Percentiles rank a stretch among this genome's conserved stretches.
phyloP scores from a whole-genome alignment of 768 basidiomycete genomes.

The Mycena amicta region DNA sequence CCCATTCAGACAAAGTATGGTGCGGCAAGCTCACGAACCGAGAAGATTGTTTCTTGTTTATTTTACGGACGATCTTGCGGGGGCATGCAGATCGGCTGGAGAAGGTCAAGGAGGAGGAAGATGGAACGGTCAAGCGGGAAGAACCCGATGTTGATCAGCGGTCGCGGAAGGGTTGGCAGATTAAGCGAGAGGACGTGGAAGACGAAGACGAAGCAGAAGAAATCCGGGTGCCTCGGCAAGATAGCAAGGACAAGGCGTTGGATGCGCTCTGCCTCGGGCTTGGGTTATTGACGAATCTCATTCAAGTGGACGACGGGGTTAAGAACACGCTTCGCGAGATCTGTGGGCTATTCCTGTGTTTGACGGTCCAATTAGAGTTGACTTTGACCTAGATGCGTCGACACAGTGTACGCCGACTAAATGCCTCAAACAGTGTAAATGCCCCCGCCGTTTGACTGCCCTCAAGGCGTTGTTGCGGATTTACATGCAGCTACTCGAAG shows the following conservation, averaged over 20 bases:
- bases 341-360: slow-evolving; percentile 40
- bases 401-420: slow-evolving; percentile 47
- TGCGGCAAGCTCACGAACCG: slow-evolving; percentile 50
- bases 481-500: slow-evolving; percentile 42
- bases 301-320: slow-evolving; percentile 57
- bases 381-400: slow-evolving; percentile 5
- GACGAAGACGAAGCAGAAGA: slow-evolving; percentile 17
- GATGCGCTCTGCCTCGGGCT: slow-evolving; percentile 77
- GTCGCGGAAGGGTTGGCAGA: slow-evolving; percentile 13
- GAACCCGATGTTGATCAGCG: slow-evolving; percentile 8
- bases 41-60: slow-evolving; percentile 46
- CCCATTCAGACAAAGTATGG: slow-evolving; percentile 65
- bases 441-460: slow-evolving; percentile 44
- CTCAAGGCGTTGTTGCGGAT: slow-evolving; percentile 54
- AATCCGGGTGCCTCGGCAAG: slow-evolving; percentile 16
- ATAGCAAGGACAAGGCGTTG: slow-evolving; percentile 45
- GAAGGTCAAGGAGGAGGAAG: slow-evolving; percentile 20
- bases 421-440: slow-evolving; percentile 59
- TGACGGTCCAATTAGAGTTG: background rate
- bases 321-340: slow-evolving; percentile 49
- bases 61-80: slow-evolving; percentile 49
- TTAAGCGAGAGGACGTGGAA: slow-evolving; percentile 9
- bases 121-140: slow-evolving; percentile 21
- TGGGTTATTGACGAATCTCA: slow-evolving; percentile 75
- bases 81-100: slow-evolving; percentile 33